phyloP scores from a whole-genome alignment of 352 stramenopile genomes.

The Globisporangium recalcitrans region DNA sequence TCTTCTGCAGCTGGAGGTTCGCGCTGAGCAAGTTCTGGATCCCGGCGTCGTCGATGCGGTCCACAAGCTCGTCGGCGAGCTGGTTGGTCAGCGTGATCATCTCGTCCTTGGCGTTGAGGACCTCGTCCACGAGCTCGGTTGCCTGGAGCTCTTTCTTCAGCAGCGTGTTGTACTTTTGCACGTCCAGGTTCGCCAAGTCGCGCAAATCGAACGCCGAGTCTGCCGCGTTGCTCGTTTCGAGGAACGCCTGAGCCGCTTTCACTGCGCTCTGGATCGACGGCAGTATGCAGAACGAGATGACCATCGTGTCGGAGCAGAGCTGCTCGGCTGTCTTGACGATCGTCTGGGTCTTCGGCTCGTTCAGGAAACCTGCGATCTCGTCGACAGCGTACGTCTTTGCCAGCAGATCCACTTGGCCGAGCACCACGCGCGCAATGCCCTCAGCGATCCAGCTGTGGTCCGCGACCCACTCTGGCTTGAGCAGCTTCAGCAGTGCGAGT shows the following conservation, averaged over 20 bases:
- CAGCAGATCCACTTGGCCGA: not conserved
- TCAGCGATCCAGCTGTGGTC: conserved; percentile 1
- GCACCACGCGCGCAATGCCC: not conserved
- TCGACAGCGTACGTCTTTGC: not conserved
- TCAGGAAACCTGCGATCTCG: not conserved
- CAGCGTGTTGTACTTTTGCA: conserved; percentile 4
- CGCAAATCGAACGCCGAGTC: not conserved
- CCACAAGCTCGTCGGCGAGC: not conserved
- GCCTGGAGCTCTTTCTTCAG: conserved; percentile 3
- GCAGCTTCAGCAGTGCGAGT: not conserved
- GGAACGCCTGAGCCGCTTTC: not conserved
- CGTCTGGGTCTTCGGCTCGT: not conserved
- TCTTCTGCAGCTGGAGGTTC: conserved; percentile 1
- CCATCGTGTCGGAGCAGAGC: not conserved
- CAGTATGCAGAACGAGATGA: not conserved
- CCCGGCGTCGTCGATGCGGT: not conserved
- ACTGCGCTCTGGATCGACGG: not conserved
- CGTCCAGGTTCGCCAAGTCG: not conserved
- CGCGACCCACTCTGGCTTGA: not conserved
- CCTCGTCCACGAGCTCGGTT: not conserved
- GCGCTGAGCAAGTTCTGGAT: not conserved
- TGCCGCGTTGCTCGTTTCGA: not conserved
- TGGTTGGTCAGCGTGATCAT: conserved; percentile 2
- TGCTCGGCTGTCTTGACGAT: not conserved
- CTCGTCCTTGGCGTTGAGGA: not conserved